Evolutionary conservation across 495 filamentous ascomycete species (phyloP).

Genomic region (Penicillium samsonianum): DNA sequence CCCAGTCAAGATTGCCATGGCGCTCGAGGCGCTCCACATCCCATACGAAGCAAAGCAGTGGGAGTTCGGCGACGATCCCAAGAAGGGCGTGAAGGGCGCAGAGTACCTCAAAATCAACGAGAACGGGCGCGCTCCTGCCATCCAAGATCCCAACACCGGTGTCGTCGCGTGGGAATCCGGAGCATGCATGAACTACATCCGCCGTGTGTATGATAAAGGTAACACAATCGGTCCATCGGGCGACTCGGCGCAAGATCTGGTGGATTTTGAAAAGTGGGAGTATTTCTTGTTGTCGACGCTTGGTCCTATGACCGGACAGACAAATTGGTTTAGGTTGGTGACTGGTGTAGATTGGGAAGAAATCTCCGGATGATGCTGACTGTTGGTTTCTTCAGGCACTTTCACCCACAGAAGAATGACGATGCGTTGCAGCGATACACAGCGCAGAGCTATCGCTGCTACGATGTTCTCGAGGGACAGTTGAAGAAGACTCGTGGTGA

Average conservation of each 20-base stretch:
- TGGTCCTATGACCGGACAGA: slow-evolving; percentile 46
- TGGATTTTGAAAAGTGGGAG: slow-evolving; percentile 52
- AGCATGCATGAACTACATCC: slow-evolving; percentile 43
- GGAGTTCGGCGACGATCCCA: slow-evolving; percentile 54
- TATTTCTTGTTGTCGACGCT: slow-evolving; percentile 45
- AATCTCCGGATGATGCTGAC: not conserved
- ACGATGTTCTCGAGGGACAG: slow-evolving; percentile 44
- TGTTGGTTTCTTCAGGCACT: slow-evolving; percentile 19
- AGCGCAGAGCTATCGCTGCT: slow-evolving; percentile 42
- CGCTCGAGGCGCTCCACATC: slow-evolving; percentile 74
- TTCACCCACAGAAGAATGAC: slow-evolving; percentile 37
- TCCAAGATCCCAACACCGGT: slow-evolving; percentile 51
- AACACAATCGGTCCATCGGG: slow-evolving; percentile 31
- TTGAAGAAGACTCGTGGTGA: slow-evolving; percentile 39
- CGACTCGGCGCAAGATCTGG: slow-evolving; percentile 37
- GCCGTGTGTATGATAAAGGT: slow-evolving; percentile 33
- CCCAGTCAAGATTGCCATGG: slow-evolving; percentile 69
- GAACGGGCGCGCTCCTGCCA: slow-evolving; percentile 82
- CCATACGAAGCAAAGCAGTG: slow-evolving; percentile 63
- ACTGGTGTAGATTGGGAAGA: not conserved
- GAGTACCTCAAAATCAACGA: slow-evolving; percentile 83
- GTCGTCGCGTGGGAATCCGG: slow-evolving; percentile 43
- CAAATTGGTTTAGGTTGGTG: slow-evolving; percentile 43
- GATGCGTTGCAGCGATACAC: slow-evolving; percentile 42
- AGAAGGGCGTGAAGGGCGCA: slow-evolving; percentile 58